Percentiles rank a stretch among this genome's conserved stretches.
Conservation (phyloP, 2,329 filamentous ascomycete genomes). For the Rutstroemia sp. region DNA sequence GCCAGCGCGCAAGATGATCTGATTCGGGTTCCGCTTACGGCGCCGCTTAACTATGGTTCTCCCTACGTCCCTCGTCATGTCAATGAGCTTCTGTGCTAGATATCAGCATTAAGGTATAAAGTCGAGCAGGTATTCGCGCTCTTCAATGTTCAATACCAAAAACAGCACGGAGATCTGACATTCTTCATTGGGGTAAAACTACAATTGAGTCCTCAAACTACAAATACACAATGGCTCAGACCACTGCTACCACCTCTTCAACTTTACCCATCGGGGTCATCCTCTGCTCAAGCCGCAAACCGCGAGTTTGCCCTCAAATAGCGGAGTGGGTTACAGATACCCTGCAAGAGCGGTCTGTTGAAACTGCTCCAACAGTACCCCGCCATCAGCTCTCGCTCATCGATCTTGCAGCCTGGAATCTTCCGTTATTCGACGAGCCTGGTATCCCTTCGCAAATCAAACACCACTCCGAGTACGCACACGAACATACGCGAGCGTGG, state of each 20-base stretch:
- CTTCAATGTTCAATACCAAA: no score
- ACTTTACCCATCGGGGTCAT: background rate
- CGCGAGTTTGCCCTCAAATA: slow-evolving; percentile 32
- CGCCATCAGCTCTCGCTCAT: slow-evolving; percentile 35
- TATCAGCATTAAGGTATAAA: no score
- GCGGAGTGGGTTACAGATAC: slow-evolving; percentile 27
- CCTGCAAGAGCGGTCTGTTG: slow-evolving; percentile 12
- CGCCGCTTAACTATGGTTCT: no score
- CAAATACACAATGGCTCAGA: no score
- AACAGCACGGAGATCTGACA: no score
- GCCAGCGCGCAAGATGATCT: no score
- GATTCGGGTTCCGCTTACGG: no score
- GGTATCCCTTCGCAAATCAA: slow-evolving; percentile 30
- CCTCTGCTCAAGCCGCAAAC: slow-evolving; percentile 28
- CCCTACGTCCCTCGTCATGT: no score
- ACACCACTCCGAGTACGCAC: slow-evolving; percentile 29
- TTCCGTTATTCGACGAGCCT: slow-evolving; percentile 18
- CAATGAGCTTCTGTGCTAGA: no score
- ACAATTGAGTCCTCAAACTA: no score
- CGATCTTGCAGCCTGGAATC: slow-evolving; percentile 28
- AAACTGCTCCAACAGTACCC: slow-evolving; percentile 17
- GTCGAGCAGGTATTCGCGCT: no score
- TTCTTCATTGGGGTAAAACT: no score
- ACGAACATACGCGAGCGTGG: slow-evolving; percentile 33
- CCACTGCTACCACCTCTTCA: background rate